Percentiles rank a stretch among this genome's conserved stretches.
Conservation (phyloP, 2,329 filamentous ascomycete species). For the Xylariaceae sp. region DNA sequence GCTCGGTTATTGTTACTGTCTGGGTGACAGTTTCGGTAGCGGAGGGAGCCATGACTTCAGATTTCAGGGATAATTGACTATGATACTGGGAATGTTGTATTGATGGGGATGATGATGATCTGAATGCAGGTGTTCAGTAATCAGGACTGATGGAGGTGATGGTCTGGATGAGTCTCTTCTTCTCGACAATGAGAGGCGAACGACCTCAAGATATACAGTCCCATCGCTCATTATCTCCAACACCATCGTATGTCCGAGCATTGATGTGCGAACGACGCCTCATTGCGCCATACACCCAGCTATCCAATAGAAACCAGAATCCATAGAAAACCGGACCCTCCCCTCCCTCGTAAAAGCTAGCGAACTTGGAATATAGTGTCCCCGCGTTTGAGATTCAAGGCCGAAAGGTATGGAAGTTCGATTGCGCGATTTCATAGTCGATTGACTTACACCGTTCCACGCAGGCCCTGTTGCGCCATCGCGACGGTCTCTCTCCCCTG, state of each 20-base stretch:
- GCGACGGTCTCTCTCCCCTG: not conserved
- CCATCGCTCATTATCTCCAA: slow-evolving; percentile 1
- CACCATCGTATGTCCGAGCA: slow-evolving; percentile 6
- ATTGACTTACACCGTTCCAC: not conserved
- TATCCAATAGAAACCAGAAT: slow-evolving; percentile 25
- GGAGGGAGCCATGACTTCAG: slow-evolving; percentile 29
- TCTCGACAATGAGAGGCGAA: not conserved
- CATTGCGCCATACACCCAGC: slow-evolving; percentile 26
- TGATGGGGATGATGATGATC: not conserved
- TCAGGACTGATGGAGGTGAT: not conserved
- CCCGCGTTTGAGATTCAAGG: slow-evolving; percentile 20
- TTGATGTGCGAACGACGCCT: slow-evolving; percentile 29
- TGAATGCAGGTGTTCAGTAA: not conserved
- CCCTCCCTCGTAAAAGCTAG: not conserved
- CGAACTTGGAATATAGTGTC: not conserved
- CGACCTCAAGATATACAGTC: slow-evolving; percentile 1
- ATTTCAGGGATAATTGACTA: not conserved
- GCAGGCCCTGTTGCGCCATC: not conserved
- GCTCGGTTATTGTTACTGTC: slow-evolving; percentile 18
- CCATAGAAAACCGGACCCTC: not conserved
- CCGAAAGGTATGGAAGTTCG: slow-evolving; percentile 28
- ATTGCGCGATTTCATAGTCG: slow-evolving; percentile 22
- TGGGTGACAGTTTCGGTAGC: slow-evolving; percentile 29
- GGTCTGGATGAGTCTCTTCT: not conserved
- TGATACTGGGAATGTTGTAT: not conserved